These are phyloP conservation scores for Scopulariopsis brevicaulis DNA, from an alignment of 2,329 filamentous ascomycete genomes.

Conservation along the genomic window DNA sequence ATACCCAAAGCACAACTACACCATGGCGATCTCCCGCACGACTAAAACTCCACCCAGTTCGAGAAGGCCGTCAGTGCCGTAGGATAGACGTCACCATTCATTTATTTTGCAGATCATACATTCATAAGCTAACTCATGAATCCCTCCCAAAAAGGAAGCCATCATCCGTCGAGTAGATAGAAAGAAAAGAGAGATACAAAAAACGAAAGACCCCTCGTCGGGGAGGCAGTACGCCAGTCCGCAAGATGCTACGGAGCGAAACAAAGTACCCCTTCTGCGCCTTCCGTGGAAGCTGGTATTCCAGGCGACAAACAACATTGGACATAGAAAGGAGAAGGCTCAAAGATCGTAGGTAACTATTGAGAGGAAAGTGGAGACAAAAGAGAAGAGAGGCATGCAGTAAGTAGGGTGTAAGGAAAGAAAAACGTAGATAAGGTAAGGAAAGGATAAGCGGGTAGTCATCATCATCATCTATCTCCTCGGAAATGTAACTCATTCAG, in stretches of 20 bases:
- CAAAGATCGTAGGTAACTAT: not conserved
- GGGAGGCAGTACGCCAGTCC: not conserved
- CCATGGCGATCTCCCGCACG: no score
- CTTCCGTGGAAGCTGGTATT: slow-evolving; percentile 2
- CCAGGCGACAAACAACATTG: slow-evolving; percentile 5
- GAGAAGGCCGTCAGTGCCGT: no score
- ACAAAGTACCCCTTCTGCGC: not conserved
- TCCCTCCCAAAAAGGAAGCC: not conserved
- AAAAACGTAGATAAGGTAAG: slow-evolving; percentile 2
- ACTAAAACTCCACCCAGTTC: no score
- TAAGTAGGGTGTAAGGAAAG: not conserved
- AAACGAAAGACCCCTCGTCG: not conserved
- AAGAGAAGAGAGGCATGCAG: not conserved
- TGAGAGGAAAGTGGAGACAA: not conserved
- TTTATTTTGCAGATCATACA: slow-evolving; percentile 8
- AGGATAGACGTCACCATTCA: not conserved
- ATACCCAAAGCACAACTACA: no score
- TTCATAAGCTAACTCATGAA: not conserved
- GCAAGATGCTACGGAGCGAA: not conserved
- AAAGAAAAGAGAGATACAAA: not conserved
- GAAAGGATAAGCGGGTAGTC: slow-evolving; percentile 4
- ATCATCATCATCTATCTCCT: slow-evolving; percentile 3
- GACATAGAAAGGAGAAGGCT: slow-evolving; percentile 4
- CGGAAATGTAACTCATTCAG: not conserved
- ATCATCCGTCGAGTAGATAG: not conserved